Base-by-base conservation (phyloP, 495 filamentous ascomycete genomes). In the Talaromyces ruber region DNA sequence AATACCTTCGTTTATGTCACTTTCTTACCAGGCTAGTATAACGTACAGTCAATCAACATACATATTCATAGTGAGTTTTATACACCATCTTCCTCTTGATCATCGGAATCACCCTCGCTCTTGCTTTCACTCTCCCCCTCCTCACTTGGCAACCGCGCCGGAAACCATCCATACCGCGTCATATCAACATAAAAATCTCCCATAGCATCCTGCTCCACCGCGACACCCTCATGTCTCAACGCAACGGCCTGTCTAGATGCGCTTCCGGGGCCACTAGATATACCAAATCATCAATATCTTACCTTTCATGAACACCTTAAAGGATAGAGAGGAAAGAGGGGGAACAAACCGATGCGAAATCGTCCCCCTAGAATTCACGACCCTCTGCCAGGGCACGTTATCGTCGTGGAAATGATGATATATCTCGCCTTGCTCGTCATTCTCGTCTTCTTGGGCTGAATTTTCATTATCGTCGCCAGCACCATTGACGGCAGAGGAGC, bases 321-420 rank as follows among this genome's bases (percentile, higher is more conserved):
- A 37, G 12, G 39, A 54, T 65, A 51, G 62, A 56, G 62, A 14
- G 45, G 63, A 12, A 54, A 29, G 34, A 54, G 30, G 34, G 63
- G 68, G 55, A 25, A 39, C 78, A 25, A 66, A 95, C 91, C 92
- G 83, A 32, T 87, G 88, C 30, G 91, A 93, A 64, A 98, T 92
- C 62, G 84, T 79, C 18, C 92, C 92, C 72, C 90, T 93, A 2
- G 88, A 72, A 68, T 93, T 95, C 64, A 97, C 88, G 11, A 98
- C 91, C 53, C 93, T 79, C 76, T 97, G 93, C 93, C 93, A 98
- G 4, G 93, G 93, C 11, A 97, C 92, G 66, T 90, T 97, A 18
- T 73, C 79, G 61, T 80, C 75, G 67, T 97, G 83, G 73, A 86
- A 95, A 59, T 77, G 69, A 30, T 74, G 63, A 4, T 69, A 67